phyloP scores from a whole-genome alignment of 2,329 filamentous ascomycete species.

The Verticillium nubilum region DNA sequence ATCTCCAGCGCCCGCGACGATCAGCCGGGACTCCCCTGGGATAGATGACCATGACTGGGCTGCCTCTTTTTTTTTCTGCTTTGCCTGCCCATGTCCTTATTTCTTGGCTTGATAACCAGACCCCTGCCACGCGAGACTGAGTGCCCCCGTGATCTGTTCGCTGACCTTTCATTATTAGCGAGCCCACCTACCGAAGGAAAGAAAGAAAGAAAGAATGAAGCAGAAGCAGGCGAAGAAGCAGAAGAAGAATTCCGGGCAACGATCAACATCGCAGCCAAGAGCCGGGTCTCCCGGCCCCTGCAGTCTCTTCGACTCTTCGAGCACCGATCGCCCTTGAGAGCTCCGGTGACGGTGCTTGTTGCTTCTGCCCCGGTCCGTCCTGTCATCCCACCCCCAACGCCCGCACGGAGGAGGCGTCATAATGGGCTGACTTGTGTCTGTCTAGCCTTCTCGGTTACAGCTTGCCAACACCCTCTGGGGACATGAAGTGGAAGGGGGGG shows the following conservation, averaged over 20 bases:
- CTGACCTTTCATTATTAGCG: neutral
- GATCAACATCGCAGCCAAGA: neutral
- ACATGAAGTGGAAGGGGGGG: neutral
- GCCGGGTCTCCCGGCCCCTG: neutral
- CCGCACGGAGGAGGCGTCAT: neutral
- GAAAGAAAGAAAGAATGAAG: neutral
- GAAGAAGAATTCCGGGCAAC: neutral
- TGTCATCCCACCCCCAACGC: neutral
- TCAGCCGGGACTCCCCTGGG: conserved; percentile 10
- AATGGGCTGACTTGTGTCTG: neutral
- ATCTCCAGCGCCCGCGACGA: conserved; percentile 15
- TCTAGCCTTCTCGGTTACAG: neutral
- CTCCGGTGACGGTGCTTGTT: neutral
- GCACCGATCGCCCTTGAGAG: neutral
- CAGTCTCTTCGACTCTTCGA: no score
- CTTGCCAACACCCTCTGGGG: neutral
- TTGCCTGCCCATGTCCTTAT: neutral
- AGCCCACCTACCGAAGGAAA: neutral
- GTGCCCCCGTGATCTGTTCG: neutral
- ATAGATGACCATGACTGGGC: conserved; percentile 1
- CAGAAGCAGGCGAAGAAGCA: neutral
- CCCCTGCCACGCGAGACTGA: conserved; percentile 10
- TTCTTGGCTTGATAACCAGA: neutral
- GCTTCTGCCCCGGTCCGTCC: neutral
- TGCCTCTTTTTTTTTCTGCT: neutral